A percentile compares a stretch with the other conserved stretches of the same genome.
Evolutionary conservation across 2,329 filamentous ascomycete genomes (phyloP).

Genomic region (Ascochyta koolunga): DNA sequence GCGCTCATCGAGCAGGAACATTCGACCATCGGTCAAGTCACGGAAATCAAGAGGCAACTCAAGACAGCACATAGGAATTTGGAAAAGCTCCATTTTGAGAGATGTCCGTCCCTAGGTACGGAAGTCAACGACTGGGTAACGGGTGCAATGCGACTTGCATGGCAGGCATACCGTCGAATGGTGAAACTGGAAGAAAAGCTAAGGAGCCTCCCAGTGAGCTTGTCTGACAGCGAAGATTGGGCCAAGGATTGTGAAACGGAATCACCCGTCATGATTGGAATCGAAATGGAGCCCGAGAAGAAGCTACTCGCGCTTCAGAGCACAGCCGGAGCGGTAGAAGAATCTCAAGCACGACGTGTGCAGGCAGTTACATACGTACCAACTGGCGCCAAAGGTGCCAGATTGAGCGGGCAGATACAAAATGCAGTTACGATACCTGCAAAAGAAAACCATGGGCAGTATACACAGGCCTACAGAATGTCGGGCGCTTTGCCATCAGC

Average conservation of each 20-base stretch:
- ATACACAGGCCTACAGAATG: conserved; percentile 2
- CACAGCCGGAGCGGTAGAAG: conserved; percentile 1
- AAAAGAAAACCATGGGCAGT: not conserved
- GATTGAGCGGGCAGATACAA: conserved; percentile 4
- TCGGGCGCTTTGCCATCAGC: conserved; percentile 5
- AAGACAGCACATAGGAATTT: conserved; percentile 27
- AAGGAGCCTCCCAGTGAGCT: conserved; percentile 5
- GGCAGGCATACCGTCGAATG: conserved; percentile 29
- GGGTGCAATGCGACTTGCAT: conserved; percentile 24
- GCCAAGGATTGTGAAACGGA: conserved; percentile 5
- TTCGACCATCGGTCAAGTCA: conserved; percentile 21
- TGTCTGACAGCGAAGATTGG: conserved; percentile 7
- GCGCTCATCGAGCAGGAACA: conserved; percentile 20
- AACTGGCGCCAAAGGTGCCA: conserved; percentile 2
- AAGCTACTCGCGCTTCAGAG: not conserved
- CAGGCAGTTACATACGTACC: conserved; percentile 15
- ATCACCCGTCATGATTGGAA: conserved; percentile 11
- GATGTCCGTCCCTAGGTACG: conserved; percentile 11
- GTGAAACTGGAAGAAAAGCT: conserved; percentile 26
- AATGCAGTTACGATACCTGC: not conserved
- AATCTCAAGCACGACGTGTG: not conserved
- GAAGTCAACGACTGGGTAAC: conserved; percentile 17
- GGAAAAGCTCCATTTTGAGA: conserved; percentile 27
- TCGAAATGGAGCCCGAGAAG: conserved; percentile 14
- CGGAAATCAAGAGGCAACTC: conserved; percentile 28